Evolutionary conservation across 768 basidiomycete genomes (phyloP).

Genomic region (Favolaschia claudopus): DNA sequence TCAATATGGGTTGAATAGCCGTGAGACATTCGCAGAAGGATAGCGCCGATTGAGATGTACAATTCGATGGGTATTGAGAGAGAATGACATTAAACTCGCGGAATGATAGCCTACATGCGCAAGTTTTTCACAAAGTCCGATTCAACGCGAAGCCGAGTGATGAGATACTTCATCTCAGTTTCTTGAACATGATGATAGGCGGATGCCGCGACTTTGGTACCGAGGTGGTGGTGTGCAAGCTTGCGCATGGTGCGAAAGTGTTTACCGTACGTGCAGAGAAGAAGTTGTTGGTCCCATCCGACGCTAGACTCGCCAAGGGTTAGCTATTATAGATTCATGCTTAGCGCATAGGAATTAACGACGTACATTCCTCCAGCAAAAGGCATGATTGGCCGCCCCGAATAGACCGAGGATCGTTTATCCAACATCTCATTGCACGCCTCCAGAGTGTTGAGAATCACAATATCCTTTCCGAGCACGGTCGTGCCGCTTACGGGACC

Average conservation of each 20-base stretch:
- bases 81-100: background rate
- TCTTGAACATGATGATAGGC: background rate
- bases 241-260: conserved; percentile 2
- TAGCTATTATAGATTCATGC: too few species aligned
- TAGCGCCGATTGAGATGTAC: background rate
- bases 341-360: too few species aligned
- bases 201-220: background rate
- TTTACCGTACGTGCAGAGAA: background rate
- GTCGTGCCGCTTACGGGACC: background rate
- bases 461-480: background rate
- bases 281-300: conserved; percentile 2
- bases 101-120: background rate
- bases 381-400: background rate
- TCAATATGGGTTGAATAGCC: background rate
- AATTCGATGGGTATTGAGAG: too few species aligned
- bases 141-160: background rate
- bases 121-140: background rate
- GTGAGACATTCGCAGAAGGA: background rate
- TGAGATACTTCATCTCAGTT: background rate
- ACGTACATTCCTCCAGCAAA: conserved; percentile 1
- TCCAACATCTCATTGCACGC: conserved; percentile 1
- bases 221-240: background rate
- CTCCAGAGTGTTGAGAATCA: conserved; percentile 7
- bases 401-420: background rate
- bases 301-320: too few species aligned